Conservation (phyloP, 768 basidiomycete species). For the Pulveroboletus ravenelii region DNA sequence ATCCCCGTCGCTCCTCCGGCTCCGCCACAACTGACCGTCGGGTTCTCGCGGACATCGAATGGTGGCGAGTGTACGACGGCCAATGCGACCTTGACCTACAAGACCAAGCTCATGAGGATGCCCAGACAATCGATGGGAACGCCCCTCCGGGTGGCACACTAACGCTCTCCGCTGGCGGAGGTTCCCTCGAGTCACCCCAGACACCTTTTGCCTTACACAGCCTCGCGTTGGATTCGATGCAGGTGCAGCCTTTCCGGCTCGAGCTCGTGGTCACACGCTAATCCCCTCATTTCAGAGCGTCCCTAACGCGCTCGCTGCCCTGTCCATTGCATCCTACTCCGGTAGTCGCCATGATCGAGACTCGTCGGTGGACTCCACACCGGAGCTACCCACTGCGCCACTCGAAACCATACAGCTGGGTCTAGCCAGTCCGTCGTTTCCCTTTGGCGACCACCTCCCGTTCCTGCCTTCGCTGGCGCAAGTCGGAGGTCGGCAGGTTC, state of each 20-base stretch:
- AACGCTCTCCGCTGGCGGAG: slow-evolving; percentile 35
- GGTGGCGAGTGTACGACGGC: slow-evolving; percentile 77
- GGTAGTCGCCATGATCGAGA: slow-evolving; percentile 39
- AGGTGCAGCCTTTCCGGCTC: slow-evolving; percentile 16
- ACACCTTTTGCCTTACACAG: slow-evolving; percentile 28
- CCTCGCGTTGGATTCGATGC: slow-evolving; percentile 21
- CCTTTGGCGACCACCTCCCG: slow-evolving; percentile 29
- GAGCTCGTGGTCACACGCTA: slow-evolving; percentile 12
- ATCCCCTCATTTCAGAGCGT: slow-evolving; percentile 21
- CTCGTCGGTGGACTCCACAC: slow-evolving; percentile 54
- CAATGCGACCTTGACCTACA: slow-evolving; percentile 43
- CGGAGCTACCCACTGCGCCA: slow-evolving; percentile 38
- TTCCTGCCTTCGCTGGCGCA: slow-evolving; percentile 22
- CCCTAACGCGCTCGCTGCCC: slow-evolving; percentile 45
- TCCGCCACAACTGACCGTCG: slow-evolving; percentile 62
- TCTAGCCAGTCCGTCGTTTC: slow-evolving; percentile 36
- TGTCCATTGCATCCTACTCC: slow-evolving; percentile 54
- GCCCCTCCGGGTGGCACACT: slow-evolving; percentile 24
- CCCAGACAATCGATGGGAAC: slow-evolving; percentile 6
- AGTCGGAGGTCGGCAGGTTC: slow-evolving; percentile 18
- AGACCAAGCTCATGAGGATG: slow-evolving; percentile 25
- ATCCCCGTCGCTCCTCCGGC: slow-evolving; percentile 58
- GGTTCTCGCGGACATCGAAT: slow-evolving; percentile 82
- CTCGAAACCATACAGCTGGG: slow-evolving; percentile 38
- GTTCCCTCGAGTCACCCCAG: slow-evolving; percentile 35